phyloP scores from a whole-genome alignment of 768 basidiomycete genomes.

The Albatrellus ellisii region DNA sequence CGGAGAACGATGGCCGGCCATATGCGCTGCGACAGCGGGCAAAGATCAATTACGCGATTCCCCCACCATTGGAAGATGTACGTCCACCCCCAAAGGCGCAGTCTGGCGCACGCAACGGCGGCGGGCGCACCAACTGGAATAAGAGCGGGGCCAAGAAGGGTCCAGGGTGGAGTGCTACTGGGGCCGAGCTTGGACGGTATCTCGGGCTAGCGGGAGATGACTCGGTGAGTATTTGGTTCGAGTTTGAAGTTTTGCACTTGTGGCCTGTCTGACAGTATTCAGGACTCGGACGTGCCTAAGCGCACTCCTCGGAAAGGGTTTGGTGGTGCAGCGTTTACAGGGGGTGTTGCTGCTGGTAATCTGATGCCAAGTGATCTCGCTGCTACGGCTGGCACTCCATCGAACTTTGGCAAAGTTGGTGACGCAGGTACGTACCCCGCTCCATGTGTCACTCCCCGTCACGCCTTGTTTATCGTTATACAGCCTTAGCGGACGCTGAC shows the following conservation, averaged over 20 bases:
- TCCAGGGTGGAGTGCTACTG: slow-evolving; percentile 68
- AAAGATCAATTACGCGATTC: slow-evolving; percentile 71
- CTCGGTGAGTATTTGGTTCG: slow-evolving; percentile 28
- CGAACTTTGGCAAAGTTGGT: slow-evolving; percentile 75
- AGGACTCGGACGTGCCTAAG: slow-evolving; percentile 64
- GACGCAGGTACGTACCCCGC: slow-evolving; percentile 43
- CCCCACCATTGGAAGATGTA: slow-evolving; percentile 69
- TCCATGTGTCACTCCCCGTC: slow-evolving; percentile 7
- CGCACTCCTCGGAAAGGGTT: slow-evolving; percentile 60
- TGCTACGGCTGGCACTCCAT: slow-evolving; percentile 62
- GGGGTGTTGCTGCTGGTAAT: slow-evolving; percentile 42
- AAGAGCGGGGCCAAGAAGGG: slow-evolving; percentile 30
- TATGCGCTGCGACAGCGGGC: slow-evolving; percentile 54
- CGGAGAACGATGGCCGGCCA: slow-evolving; percentile 34
- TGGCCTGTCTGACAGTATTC: slow-evolving; percentile 2
- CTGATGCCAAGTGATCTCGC: slow-evolving; percentile 53
- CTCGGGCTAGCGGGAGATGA: slow-evolving; percentile 64
- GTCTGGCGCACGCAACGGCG: slow-evolving; percentile 13
- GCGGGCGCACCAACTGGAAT: slow-evolving; percentile 22
- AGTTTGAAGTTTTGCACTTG: background rate
- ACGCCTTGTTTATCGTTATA: slow-evolving; percentile 8
- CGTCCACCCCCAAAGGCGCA: slow-evolving; percentile 28
- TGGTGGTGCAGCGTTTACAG: slow-evolving; percentile 28
- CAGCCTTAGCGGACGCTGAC: slow-evolving; percentile 88
- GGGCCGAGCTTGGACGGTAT: slow-evolving; percentile 66